Evolutionary conservation across 306 rosid species (phyloP).

Genomic region (Cicer arietinum): DNA sequence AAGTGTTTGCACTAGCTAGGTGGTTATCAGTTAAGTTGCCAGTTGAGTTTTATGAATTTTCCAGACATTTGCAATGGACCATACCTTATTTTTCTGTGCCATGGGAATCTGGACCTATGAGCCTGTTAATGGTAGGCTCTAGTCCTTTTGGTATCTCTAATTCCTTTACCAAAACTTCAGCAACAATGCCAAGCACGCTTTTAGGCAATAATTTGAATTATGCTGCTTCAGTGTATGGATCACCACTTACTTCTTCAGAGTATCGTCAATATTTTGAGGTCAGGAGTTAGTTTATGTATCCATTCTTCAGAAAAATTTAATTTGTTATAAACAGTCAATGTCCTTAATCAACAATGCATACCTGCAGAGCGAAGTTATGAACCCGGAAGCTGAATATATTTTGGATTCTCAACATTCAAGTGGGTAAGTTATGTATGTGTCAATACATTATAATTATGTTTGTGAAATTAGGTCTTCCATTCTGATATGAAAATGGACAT

Average conservation of each 20-base stretch:
- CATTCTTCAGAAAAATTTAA: neutral
- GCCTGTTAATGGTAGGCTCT: conserved; percentile 49
- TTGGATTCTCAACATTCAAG: conserved; percentile 52
- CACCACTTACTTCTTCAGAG: conserved; percentile 81
- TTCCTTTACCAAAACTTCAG: conserved; percentile 51
- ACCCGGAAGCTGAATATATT: conserved; percentile 79
- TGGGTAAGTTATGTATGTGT: conserved; percentile 57
- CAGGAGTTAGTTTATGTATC: conserved; percentile 28
- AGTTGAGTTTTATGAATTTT: conserved; percentile 74
- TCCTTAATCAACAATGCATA: conserved; percentile 32
- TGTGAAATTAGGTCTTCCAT: conserved; percentile 24
- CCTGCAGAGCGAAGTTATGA: conserved; percentile 62
- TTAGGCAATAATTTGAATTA: conserved; percentile 46
- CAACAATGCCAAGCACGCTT: conserved; percentile 44
- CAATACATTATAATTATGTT: neutral
- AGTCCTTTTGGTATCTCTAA: conserved; percentile 57
- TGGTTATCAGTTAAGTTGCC: conserved; percentile 82
- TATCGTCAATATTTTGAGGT: conserved; percentile 84
- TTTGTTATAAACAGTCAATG: conserved; percentile 24
- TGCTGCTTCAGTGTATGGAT: conserved; percentile 63
- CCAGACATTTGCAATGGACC: conserved; percentile 78
- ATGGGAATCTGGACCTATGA: conserved; percentile 66
- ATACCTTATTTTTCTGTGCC: conserved; percentile 77
- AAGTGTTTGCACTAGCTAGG: conserved; percentile 81
- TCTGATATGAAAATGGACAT: conserved; percentile 16